Conservation (phyloP, 2,329 filamentous ascomycete genomes). For the Stagonosporopsis cucurbitacearum region DNA sequence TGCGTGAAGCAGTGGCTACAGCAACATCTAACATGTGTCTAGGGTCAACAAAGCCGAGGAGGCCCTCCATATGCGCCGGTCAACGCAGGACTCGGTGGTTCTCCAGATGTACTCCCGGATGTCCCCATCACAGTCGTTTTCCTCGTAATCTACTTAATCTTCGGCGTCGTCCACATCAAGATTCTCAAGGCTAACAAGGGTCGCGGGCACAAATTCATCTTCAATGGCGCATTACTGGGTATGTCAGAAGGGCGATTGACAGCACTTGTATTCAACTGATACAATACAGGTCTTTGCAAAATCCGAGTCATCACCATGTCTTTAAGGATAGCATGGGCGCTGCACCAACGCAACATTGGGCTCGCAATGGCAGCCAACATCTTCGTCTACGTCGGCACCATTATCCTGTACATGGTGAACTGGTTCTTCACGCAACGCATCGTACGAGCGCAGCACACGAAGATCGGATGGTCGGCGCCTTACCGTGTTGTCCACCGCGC, state of each 20-base stretch:
- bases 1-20: background rate
- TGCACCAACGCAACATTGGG: constrained; percentile 49
- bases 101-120: constrained; percentile 45
- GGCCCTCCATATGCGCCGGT: constrained; percentile 42
- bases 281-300: constrained; percentile 55
- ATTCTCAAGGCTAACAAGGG: constrained; percentile 51
- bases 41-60: constrained; percentile 18
- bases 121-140: constrained; percentile 52
- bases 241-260: constrained; percentile 20
- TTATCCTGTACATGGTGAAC: constrained; percentile 81
- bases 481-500: constrained; percentile 58
- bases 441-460: constrained; percentile 74
- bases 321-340: constrained; percentile 49
- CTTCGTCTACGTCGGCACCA: constrained; percentile 74
- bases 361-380: constrained; percentile 68
- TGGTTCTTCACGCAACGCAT: constrained; percentile 79
- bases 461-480: constrained; percentile 69
- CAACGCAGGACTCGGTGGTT: constrained; percentile 37
- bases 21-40: constrained; percentile 13
- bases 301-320: constrained; percentile 52
- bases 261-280: too few species aligned
- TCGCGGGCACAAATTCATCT: constrained; percentile 53
- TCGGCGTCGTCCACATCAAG: constrained; percentile 50
- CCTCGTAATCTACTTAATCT: constrained; percentile 50
- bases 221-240: constrained; percentile 53